Conservation (phyloP, 202 grass and related monocot genomes). For the Panicum virgatum region DNA sequence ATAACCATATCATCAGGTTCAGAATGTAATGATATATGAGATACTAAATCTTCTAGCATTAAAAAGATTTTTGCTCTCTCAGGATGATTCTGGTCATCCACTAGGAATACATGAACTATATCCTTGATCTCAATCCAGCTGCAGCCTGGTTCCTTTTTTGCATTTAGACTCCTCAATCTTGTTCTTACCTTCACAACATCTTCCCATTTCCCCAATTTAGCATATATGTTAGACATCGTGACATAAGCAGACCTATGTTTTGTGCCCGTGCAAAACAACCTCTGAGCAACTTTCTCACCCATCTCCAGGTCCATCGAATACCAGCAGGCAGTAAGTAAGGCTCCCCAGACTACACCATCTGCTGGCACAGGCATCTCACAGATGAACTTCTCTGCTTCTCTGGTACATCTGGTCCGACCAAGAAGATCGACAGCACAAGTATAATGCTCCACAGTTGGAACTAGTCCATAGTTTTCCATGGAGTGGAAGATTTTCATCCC, state of each 20-base stretch:
- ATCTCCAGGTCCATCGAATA: constrained; percentile 67
- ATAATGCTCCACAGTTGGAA: constrained; percentile 70
- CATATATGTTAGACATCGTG: constrained; percentile 79
- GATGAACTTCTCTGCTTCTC: constrained; percentile 68
- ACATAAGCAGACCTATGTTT: constrained; percentile 66
- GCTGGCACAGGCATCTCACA: constrained; percentile 62
- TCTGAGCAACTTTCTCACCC: constrained; percentile 69
- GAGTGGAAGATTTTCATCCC: constrained; percentile 61
- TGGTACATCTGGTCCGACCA: constrained; percentile 54
- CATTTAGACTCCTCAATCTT: constrained; percentile 45
- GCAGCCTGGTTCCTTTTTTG: constrained; percentile 68
- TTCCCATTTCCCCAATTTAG: constrained; percentile 71
- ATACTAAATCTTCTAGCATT: constrained; percentile 49
- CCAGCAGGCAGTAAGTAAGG: constrained; percentile 71
- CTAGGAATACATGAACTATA: constrained; percentile 67
- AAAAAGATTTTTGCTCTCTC: constrained; percentile 55
- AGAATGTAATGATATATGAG: constrained; percentile 40
- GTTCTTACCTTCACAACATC: constrained; percentile 74
- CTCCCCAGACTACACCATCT: constrained; percentile 71
- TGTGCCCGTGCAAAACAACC: constrained; percentile 58
- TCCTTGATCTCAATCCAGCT: constrained; percentile 89
- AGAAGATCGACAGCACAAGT: constrained; percentile 77
- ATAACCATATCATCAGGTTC: constrained; percentile 27
- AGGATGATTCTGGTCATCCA: constrained; percentile 69
- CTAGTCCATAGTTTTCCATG: constrained; percentile 60